A percentile compares a stretch with the other conserved stretches of the same genome.
These are phyloP conservation scores for Bolboschoenoplectus hybrid DNA, from an alignment of 202 grass and related monocot species.

Conservation along the genomic window DNA sequence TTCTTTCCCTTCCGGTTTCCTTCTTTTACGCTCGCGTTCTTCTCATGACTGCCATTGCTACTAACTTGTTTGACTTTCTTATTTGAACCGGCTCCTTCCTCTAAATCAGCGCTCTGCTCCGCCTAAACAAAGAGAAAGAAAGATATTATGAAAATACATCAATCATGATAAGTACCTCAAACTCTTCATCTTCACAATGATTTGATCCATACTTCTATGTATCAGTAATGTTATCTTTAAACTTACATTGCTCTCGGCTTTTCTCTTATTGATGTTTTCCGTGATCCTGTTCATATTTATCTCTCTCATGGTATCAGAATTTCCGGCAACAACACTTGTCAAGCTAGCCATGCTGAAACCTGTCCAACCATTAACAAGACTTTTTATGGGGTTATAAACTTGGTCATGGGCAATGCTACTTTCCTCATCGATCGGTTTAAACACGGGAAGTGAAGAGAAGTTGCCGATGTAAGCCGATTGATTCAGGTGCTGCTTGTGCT, in stretches of 20 bases:
- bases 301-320: neutral
- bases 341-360: conserved; percentile 49
- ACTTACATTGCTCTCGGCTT: conserved; percentile 47
- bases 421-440: neutral
- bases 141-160: neutral
- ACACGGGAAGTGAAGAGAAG: neutral
- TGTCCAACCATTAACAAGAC: conserved; percentile 59
- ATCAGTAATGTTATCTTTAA: conserved; percentile 42
- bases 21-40: conserved; percentile 34
- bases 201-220: neutral
- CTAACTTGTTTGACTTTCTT: conserved; percentile 66
- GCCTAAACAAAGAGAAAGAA: conserved; percentile 17
- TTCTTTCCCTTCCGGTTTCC: conserved; percentile 30
- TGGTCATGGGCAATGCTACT: neutral
- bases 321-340: conserved; percentile 24
- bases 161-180: conserved; percentile 9
- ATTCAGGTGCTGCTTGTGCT: conserved; percentile 32
- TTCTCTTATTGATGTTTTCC: conserved; percentile 59
- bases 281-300: conserved; percentile 27
- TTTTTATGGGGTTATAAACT: conserved; percentile 27
- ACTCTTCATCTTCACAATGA: neutral
- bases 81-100: conserved; percentile 41
- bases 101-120: neutral
- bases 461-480: neutral
- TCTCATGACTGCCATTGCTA: conserved; percentile 22